Evolutionary conservation across 371 early-diverging fungal species (phyloP), one percentile per base, ranked within the genome.

Genomic region (Apophysomyces ossiformis): DNA sequence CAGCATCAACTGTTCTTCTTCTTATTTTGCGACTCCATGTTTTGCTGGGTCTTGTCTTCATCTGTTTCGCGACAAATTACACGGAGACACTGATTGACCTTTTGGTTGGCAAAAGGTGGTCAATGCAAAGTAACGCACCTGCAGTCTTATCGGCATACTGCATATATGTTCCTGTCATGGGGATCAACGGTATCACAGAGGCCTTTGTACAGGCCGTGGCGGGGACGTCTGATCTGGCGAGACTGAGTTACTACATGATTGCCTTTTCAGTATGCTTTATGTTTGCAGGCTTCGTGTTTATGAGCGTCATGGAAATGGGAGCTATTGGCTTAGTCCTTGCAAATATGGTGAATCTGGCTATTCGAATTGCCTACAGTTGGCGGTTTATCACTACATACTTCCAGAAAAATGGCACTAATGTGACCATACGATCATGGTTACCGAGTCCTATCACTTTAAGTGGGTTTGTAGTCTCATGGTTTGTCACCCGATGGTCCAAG

Each of bases 161-260:
- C 65, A 68, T 88, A 54, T 96, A 95, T 76, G 87, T 99, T 2
- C 98, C 98, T 0, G 69, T 97, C 56, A 92, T 98, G 93, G 97
- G 95, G 13, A 66, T 96, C 56, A 99, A 99, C 71, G 99, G 99
- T 1, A 90, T 98, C 57, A 90, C 94, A 0, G 99, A 99, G 75
- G 94, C 93, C 0, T 97, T 96, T 70, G 88, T 96, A 15, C 95
- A 95, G 65, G 92, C 94, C 3, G 92, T 94, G 2, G 96, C 92
- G 0, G 78, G 85, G 6, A 78, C 85, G 47, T 67, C 71, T 1
- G 89, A 89, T 57, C 71, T 98, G 16, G 60, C 74, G 7, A 58
- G 68, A 21, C 81, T 93, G 39, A 94, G 89, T 64, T 72, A 80
- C 38, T 89, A 86, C 79, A 92, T 97, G 93, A 78, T 89, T 12